Evolutionary conservation across 1,284 basidiomycete species (phyloP), one percentile per base, ranked within the genome.

Genomic region (Hemileia vastatrix): DNA sequence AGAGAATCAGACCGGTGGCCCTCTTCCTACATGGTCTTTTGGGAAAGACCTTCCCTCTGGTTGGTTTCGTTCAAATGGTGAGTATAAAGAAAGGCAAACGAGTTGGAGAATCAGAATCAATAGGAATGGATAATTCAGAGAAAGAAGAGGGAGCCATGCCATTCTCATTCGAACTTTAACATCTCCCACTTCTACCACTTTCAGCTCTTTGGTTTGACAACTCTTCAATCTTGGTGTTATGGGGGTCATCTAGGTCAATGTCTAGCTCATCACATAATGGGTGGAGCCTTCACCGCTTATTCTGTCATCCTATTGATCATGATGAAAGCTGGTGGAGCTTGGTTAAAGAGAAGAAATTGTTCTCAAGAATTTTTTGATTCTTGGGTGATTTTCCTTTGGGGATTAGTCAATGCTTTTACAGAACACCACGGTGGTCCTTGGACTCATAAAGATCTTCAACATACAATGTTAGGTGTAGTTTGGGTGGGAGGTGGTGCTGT

Each of bases 381-480:
- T 13, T 86, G 84, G 80, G 84, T 94, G 15, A 94, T 95, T 66
- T 86, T 85, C 77, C 77, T 86, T 32, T 68, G 65, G 57, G 77
- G 80, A 5, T 78, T 79, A 56, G 86, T 96, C 63, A 96, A 96
- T 71, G 93, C 92, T 0, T 95, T 96, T 73, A 95, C 92, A 1
- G 90, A 94, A 72, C 73, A 73, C 33, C 23, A 50, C 2, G 89
- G 89, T 21, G 80, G 80, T 19, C 76, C 72, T 1, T 92, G 90
- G 90, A 88, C 88, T 6, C 86, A 86, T 66, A 93, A 94, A 76
- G 89, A 95, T 73, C 87, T 94, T 86, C 91, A 95, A 72, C 90
- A 95, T 75, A 93, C 90, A 86, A 77, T 76, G 81, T 79, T 68
- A 70, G 71, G 72, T n/a, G 69, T 77, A 0, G 54, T 78, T 0